phyloP scores from a whole-genome alignment of 1,284 basidiomycete species.

The Dichomitus squalens region DNA sequence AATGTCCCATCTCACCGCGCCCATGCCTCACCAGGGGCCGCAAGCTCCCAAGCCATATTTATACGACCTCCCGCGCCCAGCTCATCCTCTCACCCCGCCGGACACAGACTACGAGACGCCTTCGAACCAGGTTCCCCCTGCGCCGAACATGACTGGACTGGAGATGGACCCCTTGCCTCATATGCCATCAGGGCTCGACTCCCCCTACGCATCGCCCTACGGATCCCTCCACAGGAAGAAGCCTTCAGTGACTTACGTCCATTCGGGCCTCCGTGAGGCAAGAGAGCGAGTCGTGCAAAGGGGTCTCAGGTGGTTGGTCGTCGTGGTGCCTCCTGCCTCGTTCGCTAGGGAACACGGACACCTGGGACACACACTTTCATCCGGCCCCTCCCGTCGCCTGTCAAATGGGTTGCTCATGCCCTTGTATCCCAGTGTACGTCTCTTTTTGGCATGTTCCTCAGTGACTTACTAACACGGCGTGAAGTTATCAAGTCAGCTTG shows the following conservation, averaged over 20 bases:
- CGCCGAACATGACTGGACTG: slow-evolving; percentile 24
- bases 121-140: slow-evolving; percentile 21
- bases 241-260: slow-evolving; percentile 60
- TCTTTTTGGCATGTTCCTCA: background rate
- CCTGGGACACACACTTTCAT: slow-evolving; percentile 60
- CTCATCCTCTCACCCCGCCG: slow-evolving; percentile 51
- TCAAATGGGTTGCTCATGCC: slow-evolving; percentile 75
- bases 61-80: slow-evolving; percentile 48
- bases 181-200: slow-evolving; percentile 11
- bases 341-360: slow-evolving; percentile 62
- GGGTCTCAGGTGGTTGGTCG: slow-evolving; percentile 58
- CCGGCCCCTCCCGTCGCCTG: slow-evolving; percentile 60
- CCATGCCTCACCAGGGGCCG: slow-evolving; percentile 29
- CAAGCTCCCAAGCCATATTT: slow-evolving; percentile 45
- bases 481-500: slow-evolving; percentile 54
- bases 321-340: slow-evolving; percentile 66
- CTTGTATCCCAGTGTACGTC: slow-evolving; percentile 69
- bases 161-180: slow-evolving; percentile 28
- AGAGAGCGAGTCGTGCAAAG: slow-evolving; percentile 50
- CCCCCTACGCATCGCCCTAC: slow-evolving; percentile 31
- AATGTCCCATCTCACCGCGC: slow-evolving; percentile 29
- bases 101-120: slow-evolving; percentile 51
- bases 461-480: background rate
- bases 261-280: slow-evolving; percentile 50
- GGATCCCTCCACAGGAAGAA: slow-evolving; percentile 39